Evolutionary conservation across 2,329 filamentous ascomycete genomes (phyloP).

Genomic region (Berkeleyomyces rouxiae): DNA sequence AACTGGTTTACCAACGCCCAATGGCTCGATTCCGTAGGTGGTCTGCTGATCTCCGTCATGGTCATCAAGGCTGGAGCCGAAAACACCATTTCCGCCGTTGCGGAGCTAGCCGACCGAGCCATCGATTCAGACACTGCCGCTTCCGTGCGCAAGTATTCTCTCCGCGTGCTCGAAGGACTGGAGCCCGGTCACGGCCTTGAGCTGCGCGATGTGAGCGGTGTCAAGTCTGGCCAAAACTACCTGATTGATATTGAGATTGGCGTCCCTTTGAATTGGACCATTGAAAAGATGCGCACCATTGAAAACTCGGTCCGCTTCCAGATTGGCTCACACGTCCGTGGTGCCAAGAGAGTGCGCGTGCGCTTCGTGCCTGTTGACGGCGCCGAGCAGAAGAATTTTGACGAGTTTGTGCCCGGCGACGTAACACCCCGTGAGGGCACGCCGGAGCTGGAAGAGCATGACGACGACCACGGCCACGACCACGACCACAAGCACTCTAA

Average conservation of each 20-base stretch:
- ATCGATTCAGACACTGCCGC: constrained; percentile 71
- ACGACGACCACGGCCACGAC: constrained; percentile 29
- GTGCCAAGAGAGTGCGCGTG: constrained; percentile 67
- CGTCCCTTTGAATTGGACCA: constrained; percentile 59
- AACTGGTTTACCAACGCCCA: constrained; percentile 72
- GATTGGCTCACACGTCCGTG: constrained; percentile 62
- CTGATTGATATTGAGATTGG: constrained; percentile 77
- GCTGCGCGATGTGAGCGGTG: constrained; percentile 63
- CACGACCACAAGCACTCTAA: constrained; percentile 20
- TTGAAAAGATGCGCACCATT: constrained; percentile 51
- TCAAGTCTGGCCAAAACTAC: constrained; percentile 95
- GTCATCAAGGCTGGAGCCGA: constrained; percentile 78
- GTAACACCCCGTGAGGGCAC: constrained; percentile 39
- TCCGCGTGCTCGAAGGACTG: constrained; percentile 32
- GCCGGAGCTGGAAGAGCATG: constrained; percentile 24
- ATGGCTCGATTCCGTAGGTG: constrained; percentile 90
- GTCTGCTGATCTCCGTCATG: constrained; percentile 80
- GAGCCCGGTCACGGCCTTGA: constrained; percentile 40
- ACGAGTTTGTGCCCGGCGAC: constrained; percentile 61
- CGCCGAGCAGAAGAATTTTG: constrained; percentile 40
- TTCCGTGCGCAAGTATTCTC: constrained; percentile 50
- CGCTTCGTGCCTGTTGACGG: constrained; percentile 62
- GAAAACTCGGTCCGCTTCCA: constrained; percentile 58
- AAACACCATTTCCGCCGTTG: constrained; percentile 67
- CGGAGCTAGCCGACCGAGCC: constrained; percentile 79